Conservation (phyloP, 768 basidiomycete genomes). For the Termitomyces heimii region DNA sequence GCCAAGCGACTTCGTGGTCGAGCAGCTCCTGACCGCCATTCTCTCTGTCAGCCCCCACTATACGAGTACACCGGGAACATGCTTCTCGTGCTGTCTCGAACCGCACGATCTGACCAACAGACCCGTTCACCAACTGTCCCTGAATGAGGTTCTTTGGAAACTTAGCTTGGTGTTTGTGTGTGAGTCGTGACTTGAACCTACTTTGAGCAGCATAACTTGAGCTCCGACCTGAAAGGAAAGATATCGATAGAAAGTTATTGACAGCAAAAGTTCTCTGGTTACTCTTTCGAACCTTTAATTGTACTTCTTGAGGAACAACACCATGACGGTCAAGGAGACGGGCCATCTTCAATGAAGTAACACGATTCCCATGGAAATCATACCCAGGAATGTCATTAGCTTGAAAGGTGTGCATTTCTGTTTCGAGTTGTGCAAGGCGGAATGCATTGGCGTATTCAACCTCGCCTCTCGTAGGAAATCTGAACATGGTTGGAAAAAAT, state of each 20-base stretch:
- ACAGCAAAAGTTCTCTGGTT: neutral
- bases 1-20: constrained; percentile 33
- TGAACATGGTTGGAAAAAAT: constrained; percentile 39
- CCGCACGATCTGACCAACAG: constrained; percentile 47
- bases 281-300: constrained; percentile 40
- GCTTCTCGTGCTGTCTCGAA: constrained; percentile 45
- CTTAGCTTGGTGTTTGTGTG: neutral
- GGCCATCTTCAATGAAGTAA: constrained; percentile 31
- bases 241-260: neutral
- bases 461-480: constrained; percentile 49
- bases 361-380: constrained; percentile 33
- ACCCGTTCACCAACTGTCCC: constrained; percentile 67
- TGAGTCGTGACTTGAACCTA: constrained; percentile 12
- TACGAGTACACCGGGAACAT: constrained; percentile 23
- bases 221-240: constrained; percentile 52
- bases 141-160: constrained; percentile 54
- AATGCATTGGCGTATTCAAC: constrained; percentile 61
- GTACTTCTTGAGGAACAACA: constrained; percentile 42
- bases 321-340: constrained; percentile 46
- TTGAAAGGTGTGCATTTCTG: constrained; percentile 29
- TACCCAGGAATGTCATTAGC: constrained; percentile 40
- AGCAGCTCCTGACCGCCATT: constrained; percentile 15
- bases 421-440: constrained; percentile 40
- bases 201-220: constrained; percentile 84
- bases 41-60: constrained; percentile 29